Conservation (phyloP, 176 grass and related monocot species). For the Triticum monococcum region DNA sequence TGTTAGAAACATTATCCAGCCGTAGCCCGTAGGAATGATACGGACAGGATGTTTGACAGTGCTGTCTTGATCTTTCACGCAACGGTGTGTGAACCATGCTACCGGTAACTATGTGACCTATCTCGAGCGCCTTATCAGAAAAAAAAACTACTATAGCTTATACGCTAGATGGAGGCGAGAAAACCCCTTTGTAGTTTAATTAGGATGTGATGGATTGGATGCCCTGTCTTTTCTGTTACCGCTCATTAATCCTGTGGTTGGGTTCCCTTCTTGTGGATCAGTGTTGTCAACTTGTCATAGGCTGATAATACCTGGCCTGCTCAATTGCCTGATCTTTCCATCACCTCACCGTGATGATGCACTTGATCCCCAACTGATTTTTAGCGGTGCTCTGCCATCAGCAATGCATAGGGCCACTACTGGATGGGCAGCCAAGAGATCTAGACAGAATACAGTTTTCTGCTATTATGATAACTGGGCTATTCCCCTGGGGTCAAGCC, state of each 20-base stretch:
- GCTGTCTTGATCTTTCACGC: conserved; percentile 22
- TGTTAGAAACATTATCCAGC: conserved; percentile 48
- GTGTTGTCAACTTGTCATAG: background rate
- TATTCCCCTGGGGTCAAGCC: background rate
- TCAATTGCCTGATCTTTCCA: background rate
- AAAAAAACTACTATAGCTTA: background rate
- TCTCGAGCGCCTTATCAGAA: conserved; percentile 8
- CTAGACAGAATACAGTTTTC: background rate
- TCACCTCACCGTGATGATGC: background rate
- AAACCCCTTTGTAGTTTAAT: background rate
- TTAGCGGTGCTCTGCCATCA: background rate
- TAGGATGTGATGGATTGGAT: conserved; percentile 16
- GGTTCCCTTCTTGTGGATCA: background rate
- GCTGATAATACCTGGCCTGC: background rate
- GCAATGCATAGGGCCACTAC: background rate
- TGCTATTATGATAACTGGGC: background rate
- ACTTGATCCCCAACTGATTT: conserved; percentile 4
- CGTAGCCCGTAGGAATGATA: conserved; percentile 11
- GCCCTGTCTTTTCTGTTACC: background rate
- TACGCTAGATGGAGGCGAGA: background rate
- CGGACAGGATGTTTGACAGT: conserved; percentile 29
- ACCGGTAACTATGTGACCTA: background rate
- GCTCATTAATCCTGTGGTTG: background rate
- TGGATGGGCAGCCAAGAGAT: background rate
- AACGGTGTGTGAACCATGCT: background rate